Percentiles rank a stretch among this genome's conserved stretches.
Evolutionary conservation across 805 yeast species (phyloP).

Genomic region (Candida boleticola): DNA sequence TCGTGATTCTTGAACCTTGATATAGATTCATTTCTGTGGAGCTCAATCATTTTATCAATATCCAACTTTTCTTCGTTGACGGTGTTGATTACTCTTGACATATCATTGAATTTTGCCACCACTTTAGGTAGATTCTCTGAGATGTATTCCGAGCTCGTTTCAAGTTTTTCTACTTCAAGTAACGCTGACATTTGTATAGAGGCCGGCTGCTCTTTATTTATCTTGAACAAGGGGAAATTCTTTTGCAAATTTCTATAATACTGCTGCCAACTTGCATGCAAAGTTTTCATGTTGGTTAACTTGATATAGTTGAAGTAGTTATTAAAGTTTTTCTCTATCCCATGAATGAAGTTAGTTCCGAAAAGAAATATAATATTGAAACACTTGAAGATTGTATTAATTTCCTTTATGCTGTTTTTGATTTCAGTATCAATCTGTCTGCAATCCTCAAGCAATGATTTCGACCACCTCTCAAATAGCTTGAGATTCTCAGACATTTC

Average conservation of each 20-base stretch:
- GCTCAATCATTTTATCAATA: constrained; percentile 42
- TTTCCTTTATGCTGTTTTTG: constrained; percentile 28
- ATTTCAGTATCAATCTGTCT: constrained; percentile 27
- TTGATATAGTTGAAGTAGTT: constrained; percentile 34
- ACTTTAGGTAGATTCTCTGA: constrained; percentile 28
- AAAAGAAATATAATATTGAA: constrained; percentile 49
- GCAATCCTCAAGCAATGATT: constrained; percentile 44
- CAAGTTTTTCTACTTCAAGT: constrained; percentile 27
- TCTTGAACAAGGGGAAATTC: constrained; percentile 33
- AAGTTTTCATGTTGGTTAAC: constrained; percentile 40
- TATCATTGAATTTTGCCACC: constrained; percentile 25
- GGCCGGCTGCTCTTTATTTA: constrained; percentile 22
- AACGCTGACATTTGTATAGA: constrained; percentile 28
- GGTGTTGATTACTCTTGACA: constrained; percentile 32
- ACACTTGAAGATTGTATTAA: constrained; percentile 43
- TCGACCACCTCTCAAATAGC: constrained; percentile 51
- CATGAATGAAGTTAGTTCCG: constrained; percentile 46
- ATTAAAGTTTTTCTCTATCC: constrained; percentile 47
- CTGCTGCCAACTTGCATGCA: constrained; percentile 34
- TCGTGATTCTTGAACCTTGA: constrained; percentile 20
- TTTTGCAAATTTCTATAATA: constrained; percentile 32
- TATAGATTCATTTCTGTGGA: constrained; percentile 37
- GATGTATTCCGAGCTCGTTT: constrained; percentile 27
- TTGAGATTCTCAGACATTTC: constrained; percentile 35
- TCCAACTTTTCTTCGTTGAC: constrained; percentile 35